Evolutionary conservation across 768 basidiomycete genomes (phyloP).

Genomic region (Rhodotorula graminis): DNA sequence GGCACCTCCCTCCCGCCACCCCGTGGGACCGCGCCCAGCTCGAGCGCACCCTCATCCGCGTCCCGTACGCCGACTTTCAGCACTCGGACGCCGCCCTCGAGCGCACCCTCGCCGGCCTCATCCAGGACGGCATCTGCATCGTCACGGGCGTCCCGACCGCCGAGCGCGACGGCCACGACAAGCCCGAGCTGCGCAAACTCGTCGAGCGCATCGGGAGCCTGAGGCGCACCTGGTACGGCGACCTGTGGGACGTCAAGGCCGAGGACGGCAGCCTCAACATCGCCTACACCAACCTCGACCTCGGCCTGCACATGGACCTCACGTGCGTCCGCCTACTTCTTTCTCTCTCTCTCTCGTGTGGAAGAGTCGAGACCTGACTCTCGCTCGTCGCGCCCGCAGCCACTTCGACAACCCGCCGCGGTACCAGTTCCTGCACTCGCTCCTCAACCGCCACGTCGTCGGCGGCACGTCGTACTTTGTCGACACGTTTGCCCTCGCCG

Average conservation of each 20-base stretch:
- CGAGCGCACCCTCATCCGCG: slow-evolving; percentile 51
- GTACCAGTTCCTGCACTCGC: slow-evolving; percentile 85
- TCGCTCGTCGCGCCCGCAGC: slow-evolving; percentile 48
- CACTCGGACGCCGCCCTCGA: slow-evolving; percentile 53
- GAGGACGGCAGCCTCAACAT: slow-evolving; percentile 73
- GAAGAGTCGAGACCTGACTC: neutral
- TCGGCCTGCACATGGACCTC: slow-evolving; percentile 89
- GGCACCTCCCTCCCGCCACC: slow-evolving; percentile 11
- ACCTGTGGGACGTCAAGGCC: slow-evolving; percentile 59
- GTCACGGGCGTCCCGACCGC: slow-evolving; percentile 64
- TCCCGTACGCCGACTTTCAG: slow-evolving; percentile 54
- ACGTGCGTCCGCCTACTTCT: slow-evolving; percentile 64
- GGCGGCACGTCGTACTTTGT: slow-evolving; percentile 85
- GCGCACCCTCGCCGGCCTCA: slow-evolving; percentile 63
- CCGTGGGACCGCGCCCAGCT: slow-evolving; percentile 48
- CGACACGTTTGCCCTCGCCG: slow-evolving; percentile 67
- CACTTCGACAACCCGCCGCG: slow-evolving; percentile 88
- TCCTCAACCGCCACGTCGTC: slow-evolving; percentile 60
- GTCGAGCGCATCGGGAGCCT: slow-evolving; percentile 69
- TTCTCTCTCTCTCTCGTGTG: neutral
- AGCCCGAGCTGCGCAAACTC: slow-evolving; percentile 61
- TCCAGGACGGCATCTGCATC: slow-evolving; percentile 68
- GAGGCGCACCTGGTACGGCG: slow-evolving; percentile 82
- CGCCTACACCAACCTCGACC: slow-evolving; percentile 83
- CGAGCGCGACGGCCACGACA: slow-evolving; percentile 58